These are phyloP conservation scores for Mycena galericulata DNA, from an alignment of 768 basidiomycete species.

Conservation along the genomic window DNA sequence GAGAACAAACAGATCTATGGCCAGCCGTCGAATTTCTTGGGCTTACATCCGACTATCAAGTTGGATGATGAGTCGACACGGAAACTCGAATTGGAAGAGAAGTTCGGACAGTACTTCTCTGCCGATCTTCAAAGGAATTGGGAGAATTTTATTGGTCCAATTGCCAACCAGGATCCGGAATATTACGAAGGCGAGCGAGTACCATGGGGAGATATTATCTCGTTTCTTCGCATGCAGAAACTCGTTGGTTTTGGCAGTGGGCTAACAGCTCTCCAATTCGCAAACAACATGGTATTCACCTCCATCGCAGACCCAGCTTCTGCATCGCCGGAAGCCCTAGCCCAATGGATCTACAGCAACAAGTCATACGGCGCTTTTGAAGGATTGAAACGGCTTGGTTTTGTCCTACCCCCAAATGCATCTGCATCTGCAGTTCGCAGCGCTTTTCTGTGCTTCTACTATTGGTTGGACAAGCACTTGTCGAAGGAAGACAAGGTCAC, in stretches of 20 bases:
- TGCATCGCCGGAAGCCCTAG: background rate
- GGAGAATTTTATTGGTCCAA: no score
- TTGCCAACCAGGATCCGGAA: no score
- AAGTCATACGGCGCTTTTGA: no score
- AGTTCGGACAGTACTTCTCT: no score
- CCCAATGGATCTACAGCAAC: background rate
- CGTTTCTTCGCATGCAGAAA: no score
- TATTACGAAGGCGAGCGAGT: no score
- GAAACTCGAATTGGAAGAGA: no score
- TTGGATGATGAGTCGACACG: background rate
- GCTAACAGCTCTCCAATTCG: no score
- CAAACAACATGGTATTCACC: no score
- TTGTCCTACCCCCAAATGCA: background rate
- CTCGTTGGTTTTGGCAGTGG: no score
- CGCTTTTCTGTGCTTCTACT: slow-evolving; percentile 12
- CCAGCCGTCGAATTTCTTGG: background rate
- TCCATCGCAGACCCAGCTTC: background rate
- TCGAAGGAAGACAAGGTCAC: slow-evolving; percentile 2
- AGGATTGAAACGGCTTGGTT: background rate
- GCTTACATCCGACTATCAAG: background rate
- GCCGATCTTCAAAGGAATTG: no score
- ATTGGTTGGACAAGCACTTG: slow-evolving; percentile 19
- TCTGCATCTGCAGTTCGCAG: background rate
- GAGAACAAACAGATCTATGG: background rate
- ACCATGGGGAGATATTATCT: no score